Base-by-base conservation (phyloP, 1,284 basidiomycete species). In the Cronartium quercuum region DNA sequence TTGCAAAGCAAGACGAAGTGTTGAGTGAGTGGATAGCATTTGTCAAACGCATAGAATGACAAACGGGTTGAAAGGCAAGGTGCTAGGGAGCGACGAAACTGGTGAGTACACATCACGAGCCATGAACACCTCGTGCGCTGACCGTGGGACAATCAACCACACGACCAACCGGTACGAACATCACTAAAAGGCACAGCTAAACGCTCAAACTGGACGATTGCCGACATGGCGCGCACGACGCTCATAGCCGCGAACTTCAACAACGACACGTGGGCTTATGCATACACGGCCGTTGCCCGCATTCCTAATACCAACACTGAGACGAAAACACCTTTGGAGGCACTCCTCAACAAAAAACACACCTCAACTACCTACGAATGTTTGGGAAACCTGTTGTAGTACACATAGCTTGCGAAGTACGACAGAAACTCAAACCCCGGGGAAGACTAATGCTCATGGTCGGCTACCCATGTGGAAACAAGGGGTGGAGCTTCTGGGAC, bases 401-500 rank as follows among this genome's bases (percentile, higher is more conserved):
- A 37, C 68, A 70, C 42, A 63, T 70, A 3, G 58, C 68, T 3
- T 21, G 2, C 1, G 62, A 71, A 38, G 55, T 61, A 15, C 38
- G 61, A 1, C 24, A n/a, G 41, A 70, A 70, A 34, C 60, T 70
- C 1, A 44, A 70, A 29, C 34, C 37, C 0, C 24, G 60, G 5
- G 68, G 37, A n/a, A 13, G 15, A 6, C 24, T 4, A 1, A 41
- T 7, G n/a, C 38, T 10, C 34, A 41, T 38, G 21, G 68, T 70
- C 1, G 41, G 7, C 10, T 63, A 63, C n/a, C 61, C 60, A 1
- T 29, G 35, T n/a, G 34, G 60, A 1, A 34, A 13, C 6, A 70
- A 70, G 41, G 60, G 68, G 1, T 64, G 60, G 68, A 10, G 24
- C 1, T 70, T 70, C 24, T 70, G 61, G 60, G 15, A 61, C 18